These are phyloP conservation scores for Colletotrichum orbiculare DNA, from an alignment of 2,329 filamentous ascomycete species.

Conservation along the genomic window DNA sequence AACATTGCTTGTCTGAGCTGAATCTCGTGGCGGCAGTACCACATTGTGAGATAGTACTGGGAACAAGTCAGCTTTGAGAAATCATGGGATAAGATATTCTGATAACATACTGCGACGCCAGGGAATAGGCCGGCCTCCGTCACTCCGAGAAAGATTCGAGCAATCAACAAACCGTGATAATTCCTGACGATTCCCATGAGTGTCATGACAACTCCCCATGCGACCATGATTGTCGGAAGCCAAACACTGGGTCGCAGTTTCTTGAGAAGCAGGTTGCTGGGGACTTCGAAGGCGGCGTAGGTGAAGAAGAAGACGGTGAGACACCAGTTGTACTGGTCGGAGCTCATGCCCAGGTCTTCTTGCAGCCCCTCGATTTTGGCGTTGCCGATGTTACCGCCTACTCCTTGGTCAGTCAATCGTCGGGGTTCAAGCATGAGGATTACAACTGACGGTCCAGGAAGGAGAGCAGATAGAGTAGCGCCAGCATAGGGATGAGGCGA, in stretches of 20 bases:
- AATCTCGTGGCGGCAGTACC: conserved; percentile 68
- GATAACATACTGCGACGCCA: conserved; percentile 61
- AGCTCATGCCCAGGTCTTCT: conserved; percentile 66
- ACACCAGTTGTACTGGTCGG: conserved; percentile 77
- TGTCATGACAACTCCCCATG: conserved; percentile 62
- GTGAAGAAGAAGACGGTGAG: conserved; percentile 83
- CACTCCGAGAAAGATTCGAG: conserved; percentile 71
- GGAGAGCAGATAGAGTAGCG: conserved; percentile 74
- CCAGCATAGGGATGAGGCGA: conserved; percentile 70
- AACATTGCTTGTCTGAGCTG: conserved; percentile 75
- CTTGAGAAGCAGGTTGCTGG: conserved; percentile 84
- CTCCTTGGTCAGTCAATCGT: background rate
- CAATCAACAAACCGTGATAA: conserved; percentile 58
- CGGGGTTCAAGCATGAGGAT: rapidly evolving
- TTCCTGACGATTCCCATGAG: conserved; percentile 64
- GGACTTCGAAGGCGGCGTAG: conserved; percentile 79
- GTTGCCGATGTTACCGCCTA: conserved; percentile 72
- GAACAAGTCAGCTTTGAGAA: conserved; percentile 2
- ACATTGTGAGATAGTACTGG: conserved; percentile 66
- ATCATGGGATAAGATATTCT: background rate
- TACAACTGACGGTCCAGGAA: conserved; percentile 68
- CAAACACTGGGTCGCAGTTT: conserved; percentile 78
- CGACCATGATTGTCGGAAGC: conserved; percentile 80
- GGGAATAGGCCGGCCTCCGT: conserved; percentile 75
- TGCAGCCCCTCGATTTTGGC: conserved; percentile 72